These are phyloP conservation scores for Cajanus cajan DNA, from an alignment of 306 rosid genomes.

Conservation along the genomic window DNA sequence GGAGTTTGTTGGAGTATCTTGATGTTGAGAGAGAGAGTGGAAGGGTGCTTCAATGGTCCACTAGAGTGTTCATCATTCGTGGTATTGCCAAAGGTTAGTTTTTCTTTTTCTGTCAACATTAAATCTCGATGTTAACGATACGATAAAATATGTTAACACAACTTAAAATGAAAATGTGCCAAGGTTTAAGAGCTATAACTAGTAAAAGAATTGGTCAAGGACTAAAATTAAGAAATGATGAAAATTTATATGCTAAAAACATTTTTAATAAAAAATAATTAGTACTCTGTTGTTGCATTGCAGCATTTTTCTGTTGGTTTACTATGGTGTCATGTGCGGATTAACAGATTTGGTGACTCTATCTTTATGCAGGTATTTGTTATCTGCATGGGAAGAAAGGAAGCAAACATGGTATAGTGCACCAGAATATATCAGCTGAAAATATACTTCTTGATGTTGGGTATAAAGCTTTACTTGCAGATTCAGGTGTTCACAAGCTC, in stretches of 20 bases:
- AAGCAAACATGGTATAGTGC: slow-evolving; percentile 50
- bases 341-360: neutral
- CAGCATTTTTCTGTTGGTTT: too few relatives aligned
- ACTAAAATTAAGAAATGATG: too few relatives aligned
- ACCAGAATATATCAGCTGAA: slow-evolving; percentile 77
- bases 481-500: slow-evolving; percentile 83
- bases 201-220: too few relatives aligned
- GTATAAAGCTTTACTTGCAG: slow-evolving; percentile 58
- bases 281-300: too few relatives aligned
- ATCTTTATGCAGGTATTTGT: slow-evolving; percentile 57
- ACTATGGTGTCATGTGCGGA: neutral
- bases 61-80: slow-evolving; percentile 69
- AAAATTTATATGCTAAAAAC: too few relatives aligned
- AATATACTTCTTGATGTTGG: slow-evolving; percentile 62
- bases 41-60: slow-evolving; percentile 70
- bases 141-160: too few relatives aligned
- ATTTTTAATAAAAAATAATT: too few relatives aligned
- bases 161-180: too few relatives aligned
- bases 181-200: too few relatives aligned
- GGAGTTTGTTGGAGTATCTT: slow-evolving; percentile 62
- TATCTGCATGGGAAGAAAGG: slow-evolving; percentile 63
- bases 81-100: slow-evolving; percentile 83
- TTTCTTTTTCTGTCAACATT: too few relatives aligned
- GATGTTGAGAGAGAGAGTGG: slow-evolving; percentile 44
- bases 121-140: too few relatives aligned